Conservation (phyloP, 2,329 filamentous ascomycete species). For the Pseudogymnoascus sp. region DNA sequence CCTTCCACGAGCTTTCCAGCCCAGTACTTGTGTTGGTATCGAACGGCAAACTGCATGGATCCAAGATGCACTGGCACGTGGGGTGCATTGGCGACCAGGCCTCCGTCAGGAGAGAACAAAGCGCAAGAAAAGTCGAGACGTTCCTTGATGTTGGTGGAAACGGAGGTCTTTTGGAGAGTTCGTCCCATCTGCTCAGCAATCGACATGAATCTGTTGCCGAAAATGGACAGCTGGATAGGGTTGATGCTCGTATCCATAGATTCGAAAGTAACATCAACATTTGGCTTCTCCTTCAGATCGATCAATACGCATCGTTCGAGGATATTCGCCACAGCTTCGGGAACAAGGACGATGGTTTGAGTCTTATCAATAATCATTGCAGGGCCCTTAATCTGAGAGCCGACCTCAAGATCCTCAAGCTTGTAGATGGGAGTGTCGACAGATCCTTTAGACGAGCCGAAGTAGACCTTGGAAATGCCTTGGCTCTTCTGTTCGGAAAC, state of each 20-base stretch:
- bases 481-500: neutral
- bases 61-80: constrained; percentile 75
- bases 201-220: constrained; percentile 75
- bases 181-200: constrained; percentile 80
- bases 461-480: neutral
- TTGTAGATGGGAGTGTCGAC: constrained; percentile 66
- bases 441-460: neutral
- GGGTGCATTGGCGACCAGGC: constrained; percentile 69
- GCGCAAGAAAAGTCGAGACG: constrained; percentile 76
- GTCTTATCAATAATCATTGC: constrained; percentile 81
- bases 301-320: constrained; percentile 85
- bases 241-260: constrained; percentile 49
- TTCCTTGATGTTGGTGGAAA: constrained; percentile 74
- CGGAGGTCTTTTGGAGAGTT: constrained; percentile 68
- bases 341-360: constrained; percentile 85
- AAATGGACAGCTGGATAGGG: constrained; percentile 69
- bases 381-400: constrained; percentile 69
- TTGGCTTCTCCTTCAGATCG: constrained; percentile 39
- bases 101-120: constrained; percentile 67
- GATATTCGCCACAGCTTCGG: constrained; percentile 60
- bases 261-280: constrained; percentile 8
- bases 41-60: constrained; percentile 57
- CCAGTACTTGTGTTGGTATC: constrained; percentile 71
- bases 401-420: constrained; percentile 63
- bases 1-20: constrained; percentile 66